These are phyloP conservation scores for Pleurotus djamor DNA, from an alignment of 768 basidiomycete genomes.

Conservation along the genomic window DNA sequence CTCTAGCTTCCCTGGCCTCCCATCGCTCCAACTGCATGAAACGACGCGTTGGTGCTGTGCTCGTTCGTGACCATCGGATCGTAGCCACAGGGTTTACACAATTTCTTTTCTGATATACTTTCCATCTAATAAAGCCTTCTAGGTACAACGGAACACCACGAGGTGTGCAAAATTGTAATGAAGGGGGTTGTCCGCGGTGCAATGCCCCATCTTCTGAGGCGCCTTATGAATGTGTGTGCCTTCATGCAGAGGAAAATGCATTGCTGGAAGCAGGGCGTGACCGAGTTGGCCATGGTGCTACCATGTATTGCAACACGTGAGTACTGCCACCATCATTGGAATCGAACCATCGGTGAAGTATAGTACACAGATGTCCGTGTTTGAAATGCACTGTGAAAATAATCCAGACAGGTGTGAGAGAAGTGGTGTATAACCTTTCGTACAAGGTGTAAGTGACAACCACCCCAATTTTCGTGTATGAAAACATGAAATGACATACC, in stretches of 20 bases:
- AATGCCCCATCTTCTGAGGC: constrained; percentile 46
- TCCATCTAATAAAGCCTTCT: constrained; percentile 7
- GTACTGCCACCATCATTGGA: constrained; percentile 20
- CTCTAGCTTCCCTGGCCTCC: constrained; percentile 86
- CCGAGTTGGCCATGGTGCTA: constrained; percentile 75
- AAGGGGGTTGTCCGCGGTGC: constrained; percentile 88
- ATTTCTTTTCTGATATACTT: background rate
- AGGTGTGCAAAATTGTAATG: constrained; percentile 84
- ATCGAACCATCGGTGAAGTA: background rate
- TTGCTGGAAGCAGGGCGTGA: constrained; percentile 92
- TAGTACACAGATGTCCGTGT: background rate
- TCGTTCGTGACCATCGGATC: constrained; percentile 82
- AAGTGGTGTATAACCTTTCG: constrained; percentile 91
- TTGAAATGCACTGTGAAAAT: constrained; percentile 1
- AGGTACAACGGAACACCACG: constrained; percentile 97
- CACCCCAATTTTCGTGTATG: background rate
- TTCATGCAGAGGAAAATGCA: constrained; percentile 99
- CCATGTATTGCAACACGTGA: constrained; percentile 98
- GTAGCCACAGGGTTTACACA: constrained; percentile 69
- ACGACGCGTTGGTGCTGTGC: constrained; percentile 89
- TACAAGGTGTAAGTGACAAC: constrained; percentile 82
- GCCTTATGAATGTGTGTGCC: constrained; percentile 82
- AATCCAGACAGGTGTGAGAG: constrained; percentile 74
- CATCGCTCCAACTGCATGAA: constrained; percentile 97
- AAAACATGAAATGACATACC: constrained; percentile 1